Percentiles rank a stretch among this genome's conserved stretches.
These are phyloP conservation scores for Suhomyces wounanorum DNA, from an alignment of 1,139 yeast species.

Conservation along the genomic window DNA sequence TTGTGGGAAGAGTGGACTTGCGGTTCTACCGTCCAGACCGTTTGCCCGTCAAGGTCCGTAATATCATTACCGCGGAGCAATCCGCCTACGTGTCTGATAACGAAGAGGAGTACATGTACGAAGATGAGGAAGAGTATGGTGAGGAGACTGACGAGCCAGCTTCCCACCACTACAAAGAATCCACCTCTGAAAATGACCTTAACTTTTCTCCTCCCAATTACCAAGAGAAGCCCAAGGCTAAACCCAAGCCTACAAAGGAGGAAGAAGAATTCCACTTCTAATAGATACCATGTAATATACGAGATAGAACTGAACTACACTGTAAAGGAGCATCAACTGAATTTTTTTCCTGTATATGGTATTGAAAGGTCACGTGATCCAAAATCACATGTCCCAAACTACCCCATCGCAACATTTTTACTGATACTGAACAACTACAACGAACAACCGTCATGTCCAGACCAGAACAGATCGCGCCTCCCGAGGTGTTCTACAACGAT, in stretches of 20 bases:
- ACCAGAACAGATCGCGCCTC: slow-evolving; percentile 97
- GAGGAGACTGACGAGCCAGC: slow-evolving; percentile 4
- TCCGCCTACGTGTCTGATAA: slow-evolving; percentile 24
- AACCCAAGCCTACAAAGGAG: slow-evolving; percentile 4
- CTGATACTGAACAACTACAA: background rate
- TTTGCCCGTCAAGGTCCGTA: slow-evolving; percentile 39
- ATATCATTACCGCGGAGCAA: slow-evolving; percentile 46
- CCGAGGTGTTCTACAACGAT: slow-evolving; percentile 93
- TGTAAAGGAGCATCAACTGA: too few relatives aligned
- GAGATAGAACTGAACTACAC: background rate
- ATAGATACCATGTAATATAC: slow-evolving; percentile 1
- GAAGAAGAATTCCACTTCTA: slow-evolving; percentile 24
- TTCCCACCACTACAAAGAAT: slow-evolving; percentile 5
- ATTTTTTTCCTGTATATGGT: too few relatives aligned
- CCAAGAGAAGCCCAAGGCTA: background rate
- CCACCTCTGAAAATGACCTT: slow-evolving; percentile 13
- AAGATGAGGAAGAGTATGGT: slow-evolving; percentile 12
- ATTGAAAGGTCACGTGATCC: too few relatives aligned
- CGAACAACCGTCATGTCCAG: slow-evolving; percentile 67
- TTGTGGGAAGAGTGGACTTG: slow-evolving; percentile 48
- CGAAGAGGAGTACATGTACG: slow-evolving; percentile 14
- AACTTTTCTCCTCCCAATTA: slow-evolving; percentile 11
- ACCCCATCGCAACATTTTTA: slow-evolving; percentile 8
- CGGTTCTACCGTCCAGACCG: slow-evolving; percentile 50
- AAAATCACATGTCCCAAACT: slow-evolving; percentile 1